Conservation (phyloP, 179 eudicot species). For the Actinidia chinensis region DNA sequence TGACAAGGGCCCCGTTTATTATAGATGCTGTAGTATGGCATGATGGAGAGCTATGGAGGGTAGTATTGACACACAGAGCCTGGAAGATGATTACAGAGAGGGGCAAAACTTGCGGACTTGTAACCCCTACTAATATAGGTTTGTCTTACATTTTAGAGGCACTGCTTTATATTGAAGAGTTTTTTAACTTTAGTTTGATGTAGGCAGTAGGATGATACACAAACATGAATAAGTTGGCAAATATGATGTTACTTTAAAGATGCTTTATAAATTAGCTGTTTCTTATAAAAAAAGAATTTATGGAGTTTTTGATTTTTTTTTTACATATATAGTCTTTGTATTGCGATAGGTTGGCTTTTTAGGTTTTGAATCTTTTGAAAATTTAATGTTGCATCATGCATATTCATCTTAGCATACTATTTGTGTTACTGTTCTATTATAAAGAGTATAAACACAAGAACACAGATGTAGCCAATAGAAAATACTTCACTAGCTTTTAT, state of each 20-base stretch:
- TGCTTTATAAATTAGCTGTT: background rate
- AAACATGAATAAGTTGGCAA: background rate
- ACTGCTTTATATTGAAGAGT: background rate
- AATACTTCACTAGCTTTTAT: too few species aligned
- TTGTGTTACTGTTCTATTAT: too few species aligned
- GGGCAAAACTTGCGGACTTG: slow-evolving; percentile 83
- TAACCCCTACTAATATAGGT: slow-evolving; percentile 92
- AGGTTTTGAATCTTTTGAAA: background rate
- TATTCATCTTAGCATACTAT: background rate
- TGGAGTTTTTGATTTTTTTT: too few species aligned
- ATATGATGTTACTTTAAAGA: background rate
- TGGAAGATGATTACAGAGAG: slow-evolving; percentile 78
- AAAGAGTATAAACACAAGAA: too few species aligned
- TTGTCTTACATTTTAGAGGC: slow-evolving; percentile 4
- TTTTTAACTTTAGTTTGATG: background rate
- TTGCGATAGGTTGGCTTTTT: too few species aligned
- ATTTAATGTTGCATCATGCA: background rate
- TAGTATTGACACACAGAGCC: slow-evolving; percentile 87
- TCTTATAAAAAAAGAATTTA: too few species aligned
- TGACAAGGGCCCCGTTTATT: slow-evolving; percentile 95
- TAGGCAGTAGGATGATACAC: background rate
- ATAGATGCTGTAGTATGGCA: slow-evolving; percentile 99
- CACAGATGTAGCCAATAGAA: too few species aligned
- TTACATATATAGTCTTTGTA: too few species aligned
- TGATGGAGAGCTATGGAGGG: slow-evolving; percentile 97